Percentiles rank a stretch among this genome's conserved stretches.
These are phyloP conservation scores for Adiantum capillusveneris DNA, from an alignment of 75 land plant genomes.

Conservation along the genomic window DNA sequence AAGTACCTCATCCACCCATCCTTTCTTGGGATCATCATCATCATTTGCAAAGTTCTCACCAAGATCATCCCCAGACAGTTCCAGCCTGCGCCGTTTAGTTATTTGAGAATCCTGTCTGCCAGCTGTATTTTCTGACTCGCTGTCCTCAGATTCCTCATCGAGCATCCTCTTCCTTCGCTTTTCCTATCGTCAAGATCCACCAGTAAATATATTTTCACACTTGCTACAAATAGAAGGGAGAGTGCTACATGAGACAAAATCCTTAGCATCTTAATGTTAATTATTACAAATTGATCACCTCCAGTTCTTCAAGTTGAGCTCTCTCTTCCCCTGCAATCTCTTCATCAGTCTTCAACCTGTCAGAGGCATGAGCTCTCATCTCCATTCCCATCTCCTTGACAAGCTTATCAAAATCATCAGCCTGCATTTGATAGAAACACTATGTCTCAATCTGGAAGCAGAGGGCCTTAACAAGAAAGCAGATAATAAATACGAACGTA, in stretches of 20 bases:
- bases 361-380: slow-evolving; percentile 75
- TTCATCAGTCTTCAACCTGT: slow-evolving; percentile 78
- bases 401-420: slow-evolving; percentile 74
- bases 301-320: slow-evolving; percentile 67
- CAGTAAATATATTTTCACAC: neutral
- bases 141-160: slow-evolving; percentile 45
- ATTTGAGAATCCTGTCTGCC: slow-evolving; percentile 7
- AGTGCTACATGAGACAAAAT: too few relatives aligned
- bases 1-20: slow-evolving; percentile 76
- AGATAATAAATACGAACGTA: too few relatives aligned
- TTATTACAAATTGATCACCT: too few relatives aligned
- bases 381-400: slow-evolving; percentile 69
- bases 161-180: slow-evolving; percentile 82
- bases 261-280: too few relatives aligned
- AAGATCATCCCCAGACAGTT: slow-evolving; percentile 85
- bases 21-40: slow-evolving; percentile 39
- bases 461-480: too few relatives aligned
- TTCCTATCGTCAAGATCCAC: slow-evolving; percentile 32
- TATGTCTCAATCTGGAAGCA: neutral
- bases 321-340: slow-evolving; percentile 85
- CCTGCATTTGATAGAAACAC: slow-evolving; percentile 14
- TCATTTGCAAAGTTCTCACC: slow-evolving; percentile 72
- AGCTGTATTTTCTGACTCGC: slow-evolving; percentile 11
- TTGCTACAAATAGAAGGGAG: neutral
- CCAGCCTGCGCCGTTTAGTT: slow-evolving; percentile 15